phyloP scores from a whole-genome alignment of 2,329 filamentous ascomycete species.

The Falciphora oryzae region DNA sequence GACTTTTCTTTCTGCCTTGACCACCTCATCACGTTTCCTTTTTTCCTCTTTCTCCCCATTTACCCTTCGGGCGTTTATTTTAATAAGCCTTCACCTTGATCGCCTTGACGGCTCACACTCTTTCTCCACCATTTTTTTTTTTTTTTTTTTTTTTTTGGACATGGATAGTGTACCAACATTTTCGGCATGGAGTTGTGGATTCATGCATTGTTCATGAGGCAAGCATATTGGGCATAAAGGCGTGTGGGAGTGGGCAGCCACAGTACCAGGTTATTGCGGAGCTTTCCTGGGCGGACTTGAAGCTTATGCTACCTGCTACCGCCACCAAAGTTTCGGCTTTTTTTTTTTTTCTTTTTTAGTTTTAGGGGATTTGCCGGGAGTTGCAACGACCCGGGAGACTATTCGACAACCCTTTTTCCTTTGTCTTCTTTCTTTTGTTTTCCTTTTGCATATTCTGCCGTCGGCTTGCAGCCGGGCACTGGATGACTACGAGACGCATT shows the following conservation, averaged over 20 bases:
- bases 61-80: not conserved
- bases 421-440: constrained; percentile 1
- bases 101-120: not conserved
- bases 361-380: not conserved
- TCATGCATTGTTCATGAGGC: not conserved
- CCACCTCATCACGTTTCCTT: constrained; percentile 7
- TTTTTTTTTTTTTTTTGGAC: constrained; percentile 7
- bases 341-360: not conserved
- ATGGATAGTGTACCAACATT: constrained; percentile 1
- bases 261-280: not conserved
- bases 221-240: not conserved
- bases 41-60: not conserved
- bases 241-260: not conserved
- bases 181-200: not conserved
- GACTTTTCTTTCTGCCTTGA: not conserved
- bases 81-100: not conserved
- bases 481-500: constrained; percentile 1
- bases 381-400: not conserved
- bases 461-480: not conserved
- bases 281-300: not conserved
- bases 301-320: not conserved
- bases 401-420: not conserved
- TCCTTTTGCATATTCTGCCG: not conserved
- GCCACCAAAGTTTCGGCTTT: not conserved
- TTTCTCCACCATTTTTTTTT: not conserved